Conservation (phyloP, 345 rosid genomes). For the Salix caprea region DNA sequence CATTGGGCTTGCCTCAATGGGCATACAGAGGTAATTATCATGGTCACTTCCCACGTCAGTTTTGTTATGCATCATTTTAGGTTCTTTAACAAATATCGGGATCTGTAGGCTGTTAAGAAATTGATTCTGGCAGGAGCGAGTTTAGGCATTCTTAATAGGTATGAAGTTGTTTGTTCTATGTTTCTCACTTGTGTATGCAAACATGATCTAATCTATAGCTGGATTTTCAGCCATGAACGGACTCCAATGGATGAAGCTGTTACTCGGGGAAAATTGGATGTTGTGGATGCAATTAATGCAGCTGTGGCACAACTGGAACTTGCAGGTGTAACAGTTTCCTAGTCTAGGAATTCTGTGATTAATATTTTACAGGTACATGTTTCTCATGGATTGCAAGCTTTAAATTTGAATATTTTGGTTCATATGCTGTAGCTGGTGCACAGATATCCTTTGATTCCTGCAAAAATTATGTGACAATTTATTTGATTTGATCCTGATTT, state of each 20-base stretch:
- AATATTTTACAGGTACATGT: neutral
- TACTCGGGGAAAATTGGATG: constrained; percentile 58
- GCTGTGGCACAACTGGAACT: constrained; percentile 68
- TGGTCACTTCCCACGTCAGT: neutral
- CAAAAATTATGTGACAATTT: neutral
- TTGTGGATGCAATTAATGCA: constrained; percentile 57
- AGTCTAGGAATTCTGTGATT: neutral
- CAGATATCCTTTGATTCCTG: neutral
- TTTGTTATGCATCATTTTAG: neutral
- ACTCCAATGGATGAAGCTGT: constrained; percentile 82
- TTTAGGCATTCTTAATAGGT: constrained; percentile 70
- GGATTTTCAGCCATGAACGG: constrained; percentile 63
- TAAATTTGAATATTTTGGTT: neutral
- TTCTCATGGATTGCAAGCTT: neutral
- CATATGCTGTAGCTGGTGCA: neutral
- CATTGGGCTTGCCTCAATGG: constrained; percentile 96
- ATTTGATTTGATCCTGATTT: neutral
- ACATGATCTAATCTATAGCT: neutral
- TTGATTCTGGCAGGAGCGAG: constrained; percentile 77
- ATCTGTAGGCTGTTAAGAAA: constrained; percentile 65
- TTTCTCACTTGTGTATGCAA: neutral
- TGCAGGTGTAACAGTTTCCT: constrained; percentile 41
- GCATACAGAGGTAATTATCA: constrained; percentile 55
- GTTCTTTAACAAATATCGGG: neutral
- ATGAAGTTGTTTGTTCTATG: neutral